A percentile compares a stretch with the other conserved stretches of the same genome.
Conservation (phyloP, 2,329 filamentous ascomycete genomes). For the Paecilomyces sp. region DNA sequence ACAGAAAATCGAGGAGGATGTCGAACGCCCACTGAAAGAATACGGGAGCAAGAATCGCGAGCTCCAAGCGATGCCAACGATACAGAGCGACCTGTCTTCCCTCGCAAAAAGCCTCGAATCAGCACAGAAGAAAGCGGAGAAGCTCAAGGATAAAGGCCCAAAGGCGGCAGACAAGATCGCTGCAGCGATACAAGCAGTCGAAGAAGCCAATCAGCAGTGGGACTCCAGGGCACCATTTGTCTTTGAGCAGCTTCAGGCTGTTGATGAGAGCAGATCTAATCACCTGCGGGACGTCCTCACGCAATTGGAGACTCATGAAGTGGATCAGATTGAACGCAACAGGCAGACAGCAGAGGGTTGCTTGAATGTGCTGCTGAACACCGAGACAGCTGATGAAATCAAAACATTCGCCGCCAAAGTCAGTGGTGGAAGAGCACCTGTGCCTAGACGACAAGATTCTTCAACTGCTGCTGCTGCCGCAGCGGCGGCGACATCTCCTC, state of each 20-base stretch:
- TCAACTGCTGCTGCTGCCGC: slow-evolving; percentile 18
- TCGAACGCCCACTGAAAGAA: slow-evolving; percentile 73
- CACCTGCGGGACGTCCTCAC: slow-evolving; percentile 85
- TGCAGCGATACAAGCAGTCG: slow-evolving; percentile 62
- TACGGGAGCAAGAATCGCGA: slow-evolving; percentile 67
- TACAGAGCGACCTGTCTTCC: slow-evolving; percentile 69
- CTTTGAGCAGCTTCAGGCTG: slow-evolving; percentile 83
- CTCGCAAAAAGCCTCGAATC: slow-evolving; percentile 81
- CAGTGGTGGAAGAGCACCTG: slow-evolving; percentile 28
- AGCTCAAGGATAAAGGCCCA: slow-evolving; percentile 70
- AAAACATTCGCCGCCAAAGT: slow-evolving; percentile 38
- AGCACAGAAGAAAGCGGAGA: slow-evolving; percentile 78
- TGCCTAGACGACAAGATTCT: slow-evolving; percentile 15
- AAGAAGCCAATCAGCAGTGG: slow-evolving; percentile 79
- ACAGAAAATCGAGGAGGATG: slow-evolving; percentile 75
- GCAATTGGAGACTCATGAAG: slow-evolving; percentile 86
- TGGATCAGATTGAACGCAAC: slow-evolving; percentile 73
- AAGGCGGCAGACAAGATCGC: slow-evolving; percentile 68
- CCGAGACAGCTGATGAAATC: slow-evolving; percentile 82
- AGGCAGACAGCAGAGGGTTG: slow-evolving; percentile 70
- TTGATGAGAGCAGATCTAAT: slow-evolving; percentile 85
- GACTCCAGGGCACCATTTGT: slow-evolving; percentile 90
- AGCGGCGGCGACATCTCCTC: slow-evolving; percentile 18
- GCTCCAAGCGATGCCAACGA: slow-evolving; percentile 70
- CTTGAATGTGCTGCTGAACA: slow-evolving; percentile 73